phyloP scores from a whole-genome alignment of 2,329 filamentous ascomycete species.

The Phialophora expanda region DNA sequence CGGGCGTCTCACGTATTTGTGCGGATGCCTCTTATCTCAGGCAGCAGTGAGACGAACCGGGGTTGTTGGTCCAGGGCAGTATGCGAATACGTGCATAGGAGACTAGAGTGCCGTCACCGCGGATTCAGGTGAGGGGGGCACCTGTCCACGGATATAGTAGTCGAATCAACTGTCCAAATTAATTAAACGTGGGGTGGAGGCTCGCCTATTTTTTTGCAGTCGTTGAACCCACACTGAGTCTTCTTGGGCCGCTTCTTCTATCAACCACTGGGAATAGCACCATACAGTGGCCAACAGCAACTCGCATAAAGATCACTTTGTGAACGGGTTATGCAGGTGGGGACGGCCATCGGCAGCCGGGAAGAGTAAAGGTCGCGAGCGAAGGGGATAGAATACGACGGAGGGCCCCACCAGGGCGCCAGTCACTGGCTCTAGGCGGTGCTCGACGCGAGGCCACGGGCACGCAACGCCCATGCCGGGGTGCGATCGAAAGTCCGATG shows the following conservation, averaged over 20 bases:
- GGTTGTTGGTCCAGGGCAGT: neutral
- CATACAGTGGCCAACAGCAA: neutral
- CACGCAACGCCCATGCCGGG: neutral
- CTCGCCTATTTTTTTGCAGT: neutral
- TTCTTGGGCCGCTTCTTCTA: neutral
- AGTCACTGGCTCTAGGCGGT: neutral
- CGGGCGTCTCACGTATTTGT: neutral
- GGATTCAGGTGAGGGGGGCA: neutral
- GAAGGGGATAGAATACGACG: neutral
- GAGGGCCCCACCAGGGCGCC: neutral
- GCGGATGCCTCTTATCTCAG: neutral
- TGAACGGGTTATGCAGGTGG: conserved; percentile 4
- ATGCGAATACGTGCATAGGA: neutral
- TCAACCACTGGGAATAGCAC: neutral
- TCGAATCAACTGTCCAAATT: neutral
- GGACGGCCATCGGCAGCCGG: neutral
- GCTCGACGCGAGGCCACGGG: neutral
- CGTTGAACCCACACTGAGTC: neutral
- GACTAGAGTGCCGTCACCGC: neutral
- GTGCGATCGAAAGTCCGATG: conserved; percentile 4
- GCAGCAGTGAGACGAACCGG: neutral
- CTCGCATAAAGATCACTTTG: neutral
- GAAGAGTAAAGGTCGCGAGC: conserved; percentile 4
- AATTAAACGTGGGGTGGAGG: neutral
- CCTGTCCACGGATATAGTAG: neutral